These are phyloP conservation scores for Paraconiothyrium sp. DNA, from an alignment of 2,329 filamentous ascomycete genomes.

Conservation along the genomic window DNA sequence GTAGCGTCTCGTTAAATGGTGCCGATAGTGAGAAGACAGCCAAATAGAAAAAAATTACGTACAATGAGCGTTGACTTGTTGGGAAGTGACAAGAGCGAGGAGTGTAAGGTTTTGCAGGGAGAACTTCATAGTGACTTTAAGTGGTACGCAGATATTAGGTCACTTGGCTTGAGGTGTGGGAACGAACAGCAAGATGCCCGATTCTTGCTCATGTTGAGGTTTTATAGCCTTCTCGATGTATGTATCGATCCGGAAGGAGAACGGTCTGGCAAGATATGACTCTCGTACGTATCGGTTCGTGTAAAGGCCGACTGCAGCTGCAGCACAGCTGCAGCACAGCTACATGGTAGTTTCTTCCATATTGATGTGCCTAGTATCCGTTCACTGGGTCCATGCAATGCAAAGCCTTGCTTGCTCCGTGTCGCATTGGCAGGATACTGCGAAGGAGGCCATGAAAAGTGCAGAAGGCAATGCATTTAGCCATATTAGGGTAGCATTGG, in stretches of 20 bases:
- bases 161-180: neutral
- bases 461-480: slow-evolving; percentile 12
- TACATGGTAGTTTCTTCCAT: neutral
- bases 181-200: neutral
- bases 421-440: neutral
- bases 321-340: slow-evolving; percentile 1
- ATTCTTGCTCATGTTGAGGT: neutral
- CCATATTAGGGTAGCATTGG: slow-evolving; percentile 9
- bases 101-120: slow-evolving; percentile 15
- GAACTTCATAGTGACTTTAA: slow-evolving; percentile 14
- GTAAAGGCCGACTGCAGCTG: neutral
- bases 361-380: neutral
- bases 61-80: slow-evolving; percentile 17
- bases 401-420: neutral
- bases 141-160: neutral
- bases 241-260: neutral
- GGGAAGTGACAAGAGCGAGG: slow-evolving; percentile 1
- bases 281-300: neutral
- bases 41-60: neutral
- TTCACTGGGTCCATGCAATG: neutral
- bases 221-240: neutral
- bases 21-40: neutral
- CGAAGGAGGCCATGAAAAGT: neutral
- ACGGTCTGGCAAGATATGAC: neutral
- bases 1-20: neutral